Percentiles rank a stretch among this genome's conserved stretches.
Conservation (phyloP, 495 filamentous ascomycete genomes). For the Talaromyces adpressus region DNA sequence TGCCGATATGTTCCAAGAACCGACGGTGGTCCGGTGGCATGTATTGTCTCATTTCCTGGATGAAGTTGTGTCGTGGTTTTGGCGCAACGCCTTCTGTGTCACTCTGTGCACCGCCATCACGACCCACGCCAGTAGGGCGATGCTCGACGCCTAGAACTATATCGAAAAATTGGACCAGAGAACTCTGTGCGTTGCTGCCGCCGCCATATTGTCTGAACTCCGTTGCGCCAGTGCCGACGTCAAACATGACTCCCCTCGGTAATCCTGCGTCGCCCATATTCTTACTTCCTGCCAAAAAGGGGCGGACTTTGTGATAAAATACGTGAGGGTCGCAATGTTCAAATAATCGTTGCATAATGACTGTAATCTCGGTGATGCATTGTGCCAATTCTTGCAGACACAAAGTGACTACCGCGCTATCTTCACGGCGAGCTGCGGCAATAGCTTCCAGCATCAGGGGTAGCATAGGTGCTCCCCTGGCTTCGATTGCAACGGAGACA, state of each 20-base stretch:
- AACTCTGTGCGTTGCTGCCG: conserved; percentile 93
- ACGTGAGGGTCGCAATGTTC: conserved; percentile 88
- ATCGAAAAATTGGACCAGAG: conserved; percentile 92
- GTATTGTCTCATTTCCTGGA: conserved; percentile 91
- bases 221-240: conserved; percentile 60
- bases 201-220: conserved; percentile 75
- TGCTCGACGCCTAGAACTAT: conserved; percentile 87
- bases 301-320: conserved; percentile 90
- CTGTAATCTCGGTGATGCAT: conserved; percentile 73
- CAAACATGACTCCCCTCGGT: conserved; percentile 80
- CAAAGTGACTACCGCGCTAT: conserved; percentile 62
- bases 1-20: conserved; percentile 73
- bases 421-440: conserved; percentile 63
- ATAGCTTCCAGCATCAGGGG: conserved; percentile 86
- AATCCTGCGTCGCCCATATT: conserved; percentile 94
- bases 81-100: conserved; percentile 44
- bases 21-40: conserved; percentile 91
- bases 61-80: conserved; percentile 75
- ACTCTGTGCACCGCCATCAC: conserved; percentile 17
- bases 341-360: conserved; percentile 74
- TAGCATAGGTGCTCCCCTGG: conserved; percentile 81
- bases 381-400: conserved; percentile 76
- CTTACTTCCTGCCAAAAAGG: conserved; percentile 91
- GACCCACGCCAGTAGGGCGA: conserved; percentile 74
- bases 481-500: conserved; percentile 91